These are phyloP conservation scores for Heterobasidion annosum DNA, from an alignment of 1,284 basidiomycete species.

Conservation along the genomic window DNA sequence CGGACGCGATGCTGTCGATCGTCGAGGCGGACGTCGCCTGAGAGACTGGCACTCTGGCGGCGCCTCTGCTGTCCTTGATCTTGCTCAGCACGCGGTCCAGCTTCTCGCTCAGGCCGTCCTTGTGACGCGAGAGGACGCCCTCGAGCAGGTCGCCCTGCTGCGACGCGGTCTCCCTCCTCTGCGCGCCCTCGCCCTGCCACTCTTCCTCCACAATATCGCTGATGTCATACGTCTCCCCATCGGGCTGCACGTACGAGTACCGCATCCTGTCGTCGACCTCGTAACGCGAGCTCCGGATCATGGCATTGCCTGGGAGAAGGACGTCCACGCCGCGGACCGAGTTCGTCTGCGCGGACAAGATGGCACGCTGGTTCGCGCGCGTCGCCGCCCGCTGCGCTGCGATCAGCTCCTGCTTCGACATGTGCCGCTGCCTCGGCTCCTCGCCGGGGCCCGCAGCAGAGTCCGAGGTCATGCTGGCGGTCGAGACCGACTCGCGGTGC, in stretches of 20 bases:
- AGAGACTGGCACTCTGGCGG: conserved; percentile 13
- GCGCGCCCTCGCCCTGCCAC: conserved; percentile 41
- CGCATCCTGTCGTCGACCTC: conserved; percentile 67
- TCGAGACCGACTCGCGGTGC: conserved; percentile 56
- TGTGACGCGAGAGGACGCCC: conserved; percentile 45
- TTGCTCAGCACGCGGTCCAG: conserved; percentile 74
- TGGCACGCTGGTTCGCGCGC: conserved; percentile 79
- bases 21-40: conserved; percentile 13
- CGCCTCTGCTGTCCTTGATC: conserved; percentile 44
- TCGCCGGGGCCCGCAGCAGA: conserved; percentile 24
- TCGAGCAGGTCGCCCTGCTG: conserved; percentile 55
- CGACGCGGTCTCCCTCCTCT: conserved; percentile 20
- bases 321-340: conserved; percentile 83
- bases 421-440: conserved; percentile 32
- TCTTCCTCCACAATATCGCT: conserved; percentile 89
- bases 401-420: conserved; percentile 81
- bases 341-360: conserved; percentile 80
- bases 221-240: conserved; percentile 85
- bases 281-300: conserved; percentile 77
- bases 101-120: conserved; percentile 60
- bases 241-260: conserved; percentile 85
- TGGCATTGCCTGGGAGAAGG: conserved; percentile 71
- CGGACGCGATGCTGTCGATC: conserved; percentile 29
- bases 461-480: conserved; percentile 36
- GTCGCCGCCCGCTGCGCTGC: conserved; percentile 84